Conservation (phyloP, 306 rosid genomes). For the Potentilla sterilis region DNA sequence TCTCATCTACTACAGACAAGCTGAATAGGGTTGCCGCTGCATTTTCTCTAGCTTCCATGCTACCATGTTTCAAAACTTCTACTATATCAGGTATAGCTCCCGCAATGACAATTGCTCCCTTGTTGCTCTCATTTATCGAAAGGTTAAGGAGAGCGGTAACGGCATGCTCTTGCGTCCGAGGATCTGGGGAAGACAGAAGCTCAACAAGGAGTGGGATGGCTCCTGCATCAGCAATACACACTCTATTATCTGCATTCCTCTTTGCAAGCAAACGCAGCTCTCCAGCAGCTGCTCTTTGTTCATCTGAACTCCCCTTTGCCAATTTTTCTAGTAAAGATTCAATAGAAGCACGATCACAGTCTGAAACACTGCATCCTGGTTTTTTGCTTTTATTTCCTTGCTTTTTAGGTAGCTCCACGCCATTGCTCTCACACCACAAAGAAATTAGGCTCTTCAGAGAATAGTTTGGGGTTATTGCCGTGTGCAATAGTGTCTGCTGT, state of each 20-base stretch:
- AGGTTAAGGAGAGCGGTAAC: slow-evolving; percentile 97
- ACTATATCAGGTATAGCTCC: slow-evolving; percentile 96
- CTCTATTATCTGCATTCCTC: slow-evolving; percentile 88
- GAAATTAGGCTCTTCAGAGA: slow-evolving; percentile 92
- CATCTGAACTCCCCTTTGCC: slow-evolving; percentile 59
- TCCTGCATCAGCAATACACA: slow-evolving; percentile 97
- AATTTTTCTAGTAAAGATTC: slow-evolving; percentile 55
- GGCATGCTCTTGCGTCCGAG: slow-evolving; percentile 94
- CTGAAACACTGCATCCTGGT: slow-evolving; percentile 65
- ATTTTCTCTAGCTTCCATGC: slow-evolving; percentile 97
- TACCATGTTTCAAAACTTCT: slow-evolving; percentile 82
- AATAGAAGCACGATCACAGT: slow-evolving; percentile 74
- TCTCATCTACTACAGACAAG: slow-evolving; percentile 84
- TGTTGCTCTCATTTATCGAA: slow-evolving; percentile 81
- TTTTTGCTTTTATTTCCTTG: slow-evolving; percentile 65
- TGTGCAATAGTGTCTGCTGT: slow-evolving; percentile 78
- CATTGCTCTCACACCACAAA: slow-evolving; percentile 97
- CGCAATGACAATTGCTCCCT: slow-evolving; percentile 82
- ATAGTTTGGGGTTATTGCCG: slow-evolving; percentile 95
- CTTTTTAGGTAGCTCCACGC: slow-evolving; percentile 80
- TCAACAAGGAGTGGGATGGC: slow-evolving; percentile 94
- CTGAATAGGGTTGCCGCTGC: slow-evolving; percentile 99
- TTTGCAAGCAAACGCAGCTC: slow-evolving; percentile 95
- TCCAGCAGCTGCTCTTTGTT: slow-evolving; percentile 91
- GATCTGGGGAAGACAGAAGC: slow-evolving; percentile 64